Evolutionary conservation across 768 basidiomycete genomes (phyloP).

Genomic region (Kwoniella mangroviensis): DNA sequence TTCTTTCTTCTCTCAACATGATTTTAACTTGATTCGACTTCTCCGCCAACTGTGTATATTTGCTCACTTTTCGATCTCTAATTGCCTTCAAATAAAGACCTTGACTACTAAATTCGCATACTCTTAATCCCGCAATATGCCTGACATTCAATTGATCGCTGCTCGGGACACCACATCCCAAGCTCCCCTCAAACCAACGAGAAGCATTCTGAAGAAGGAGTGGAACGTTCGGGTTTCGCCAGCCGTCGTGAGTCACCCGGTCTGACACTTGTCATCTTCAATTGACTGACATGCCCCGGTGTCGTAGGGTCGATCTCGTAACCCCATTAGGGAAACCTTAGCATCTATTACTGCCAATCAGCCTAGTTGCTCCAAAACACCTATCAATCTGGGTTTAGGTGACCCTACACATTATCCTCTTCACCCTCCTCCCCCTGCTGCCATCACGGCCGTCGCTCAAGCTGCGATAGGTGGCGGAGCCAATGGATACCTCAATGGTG

Average conservation of each 20-base stretch:
- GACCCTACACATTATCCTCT: constrained; percentile 58
- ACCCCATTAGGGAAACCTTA: constrained; percentile 52
- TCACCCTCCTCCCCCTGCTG: constrained; percentile 48
- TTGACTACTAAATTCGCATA: too few species aligned
- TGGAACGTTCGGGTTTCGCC: constrained; percentile 51
- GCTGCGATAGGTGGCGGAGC: constrained; percentile 39
- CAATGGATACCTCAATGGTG: constrained; percentile 56
- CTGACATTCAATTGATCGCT: constrained; percentile 32
- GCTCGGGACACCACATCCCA: constrained; percentile 9
- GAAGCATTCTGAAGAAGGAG: constrained; percentile 6
- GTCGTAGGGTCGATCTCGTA: constrained; percentile 45
- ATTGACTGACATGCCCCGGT: neutral
- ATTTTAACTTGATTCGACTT: too few species aligned
- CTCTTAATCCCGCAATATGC: constrained; percentile 16
- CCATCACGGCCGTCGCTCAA: constrained; percentile 45
- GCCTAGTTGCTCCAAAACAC: constrained; percentile 43
- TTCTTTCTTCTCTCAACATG: neutral
- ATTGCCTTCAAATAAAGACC: too few species aligned
- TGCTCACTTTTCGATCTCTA: too few species aligned
- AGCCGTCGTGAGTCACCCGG: constrained; percentile 37
- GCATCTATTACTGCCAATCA: constrained; percentile 42
- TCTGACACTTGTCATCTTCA: neutral
- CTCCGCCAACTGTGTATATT: neutral
- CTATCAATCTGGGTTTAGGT: constrained; percentile 59
- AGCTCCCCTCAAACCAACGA: constrained; percentile 8